Evolutionary conservation across 352 stramenopile species (phyloP).

Genomic region (Pythium chondricola): DNA sequence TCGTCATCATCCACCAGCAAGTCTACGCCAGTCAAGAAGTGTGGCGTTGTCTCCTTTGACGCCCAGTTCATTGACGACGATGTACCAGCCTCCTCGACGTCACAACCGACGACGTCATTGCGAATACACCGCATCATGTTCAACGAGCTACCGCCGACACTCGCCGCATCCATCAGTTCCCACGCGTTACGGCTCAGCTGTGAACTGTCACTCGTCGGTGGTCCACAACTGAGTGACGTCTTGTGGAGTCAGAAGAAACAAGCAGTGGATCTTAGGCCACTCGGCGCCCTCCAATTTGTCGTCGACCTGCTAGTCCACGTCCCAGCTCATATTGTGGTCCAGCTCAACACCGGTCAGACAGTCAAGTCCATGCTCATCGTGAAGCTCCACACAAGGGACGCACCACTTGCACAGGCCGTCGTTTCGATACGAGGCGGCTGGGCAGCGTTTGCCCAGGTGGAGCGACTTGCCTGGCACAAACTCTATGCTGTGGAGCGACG

Average conservation of each 20-base stretch:
- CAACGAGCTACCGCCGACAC: no score
- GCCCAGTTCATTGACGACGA: constrained; percentile 10
- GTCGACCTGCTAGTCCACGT: no score
- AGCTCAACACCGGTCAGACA: no score
- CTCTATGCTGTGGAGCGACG: constrained; percentile 2
- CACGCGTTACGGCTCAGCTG: neutral
- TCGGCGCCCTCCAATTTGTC: neutral
- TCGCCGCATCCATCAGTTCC: neutral
- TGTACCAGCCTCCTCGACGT: neutral
- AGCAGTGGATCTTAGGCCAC: neutral
- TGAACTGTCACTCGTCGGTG: neutral
- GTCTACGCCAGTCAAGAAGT: neutral
- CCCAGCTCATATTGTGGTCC: no score
- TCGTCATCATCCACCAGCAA: neutral
- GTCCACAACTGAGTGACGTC: neutral
- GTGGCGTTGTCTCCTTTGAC: constrained; percentile 11
- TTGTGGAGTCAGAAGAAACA: neutral
- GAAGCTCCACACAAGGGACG: neutral
- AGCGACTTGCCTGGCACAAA: constrained; percentile 16
- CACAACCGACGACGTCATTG: neutral
- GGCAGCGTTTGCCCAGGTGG: neutral
- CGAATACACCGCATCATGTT: neutral
- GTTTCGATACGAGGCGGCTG: constrained; percentile 7
- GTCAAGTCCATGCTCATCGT: neutral
- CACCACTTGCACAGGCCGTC: constrained; percentile 6